phyloP scores from a whole-genome alignment of 73 alveolate species.

The Paramecium tetraurelia region DNA sequence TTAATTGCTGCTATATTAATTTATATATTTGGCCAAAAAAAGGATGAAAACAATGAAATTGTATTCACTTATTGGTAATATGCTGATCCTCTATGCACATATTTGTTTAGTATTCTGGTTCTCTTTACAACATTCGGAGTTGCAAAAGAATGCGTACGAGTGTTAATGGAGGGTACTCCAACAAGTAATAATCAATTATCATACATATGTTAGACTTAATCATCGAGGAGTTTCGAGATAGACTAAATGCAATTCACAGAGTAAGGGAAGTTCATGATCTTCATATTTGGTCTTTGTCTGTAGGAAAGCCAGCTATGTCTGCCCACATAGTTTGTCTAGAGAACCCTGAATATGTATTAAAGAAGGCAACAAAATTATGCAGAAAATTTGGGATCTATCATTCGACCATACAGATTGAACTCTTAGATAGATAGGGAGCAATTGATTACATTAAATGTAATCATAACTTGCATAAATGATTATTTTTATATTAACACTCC shows the following conservation, averaged over 20 bases:
- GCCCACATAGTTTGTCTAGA: constrained; percentile 67
- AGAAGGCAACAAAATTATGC: constrained; percentile 57
- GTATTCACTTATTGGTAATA: constrained; percentile 52
- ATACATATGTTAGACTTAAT: not conserved
- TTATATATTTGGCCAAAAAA: constrained; percentile 61
- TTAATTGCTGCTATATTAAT: constrained; percentile 85
- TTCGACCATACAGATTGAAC: constrained; percentile 52
- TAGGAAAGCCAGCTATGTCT: constrained; percentile 83
- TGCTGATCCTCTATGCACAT: constrained; percentile 91
- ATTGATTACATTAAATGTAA: constrained; percentile 54
- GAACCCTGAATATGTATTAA: constrained; percentile 56
- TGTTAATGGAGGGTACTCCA: constrained; percentile 89
- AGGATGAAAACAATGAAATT: not conserved
- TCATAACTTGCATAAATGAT: constrained; percentile 58
- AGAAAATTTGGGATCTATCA: constrained; percentile 58
- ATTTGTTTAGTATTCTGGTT: constrained; percentile 81
- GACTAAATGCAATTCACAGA: constrained; percentile 12
- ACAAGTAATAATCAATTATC: constrained; percentile 2
- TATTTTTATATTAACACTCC: not conserved
- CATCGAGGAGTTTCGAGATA: constrained; percentile 34
- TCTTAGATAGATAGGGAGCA: constrained; percentile 30
- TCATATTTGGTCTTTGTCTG: constrained; percentile 89
- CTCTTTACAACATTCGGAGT: constrained; percentile 86
- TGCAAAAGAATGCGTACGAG: constrained; percentile 81
- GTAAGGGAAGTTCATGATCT: constrained; percentile 87